These are phyloP conservation scores for Botryosphaeria agaves DNA, from an alignment of 2,329 filamentous ascomycete genomes.

Conservation along the genomic window DNA sequence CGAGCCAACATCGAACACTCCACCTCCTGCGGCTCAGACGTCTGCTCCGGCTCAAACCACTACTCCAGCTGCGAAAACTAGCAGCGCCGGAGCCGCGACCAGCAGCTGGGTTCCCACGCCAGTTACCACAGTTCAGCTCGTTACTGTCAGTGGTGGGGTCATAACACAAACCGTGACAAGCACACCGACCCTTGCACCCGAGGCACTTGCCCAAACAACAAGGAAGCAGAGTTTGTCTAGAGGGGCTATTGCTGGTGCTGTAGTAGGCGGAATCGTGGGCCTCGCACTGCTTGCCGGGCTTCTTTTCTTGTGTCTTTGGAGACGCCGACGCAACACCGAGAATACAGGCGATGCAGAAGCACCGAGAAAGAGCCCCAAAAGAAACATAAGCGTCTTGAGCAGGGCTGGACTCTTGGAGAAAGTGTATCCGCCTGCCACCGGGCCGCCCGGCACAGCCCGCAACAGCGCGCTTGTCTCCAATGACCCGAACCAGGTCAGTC, in stretches of 20 bases:
- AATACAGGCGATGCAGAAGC: constrained; percentile 2
- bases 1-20: constrained; percentile 4
- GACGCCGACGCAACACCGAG: constrained; percentile 11
- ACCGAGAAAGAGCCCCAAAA: constrained; percentile 6
- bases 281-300: constrained; percentile 19
- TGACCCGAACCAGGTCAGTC: background rate
- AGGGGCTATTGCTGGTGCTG: constrained; percentile 28
- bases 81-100: too few species aligned
- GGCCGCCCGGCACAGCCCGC: background rate
- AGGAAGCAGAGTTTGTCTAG: constrained; percentile 13
- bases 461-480: background rate
- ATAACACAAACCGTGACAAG: constrained; percentile 27
- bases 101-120: constrained; percentile 11
- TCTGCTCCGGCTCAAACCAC: constrained; percentile 5
- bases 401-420: constrained; percentile 24
- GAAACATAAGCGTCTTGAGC: constrained; percentile 31
- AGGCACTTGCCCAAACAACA: constrained; percentile 6
- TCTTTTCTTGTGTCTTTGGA: constrained; percentile 18
- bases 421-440: background rate
- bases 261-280: constrained; percentile 22
- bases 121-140: constrained; percentile 17
- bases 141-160: constrained; percentile 25
- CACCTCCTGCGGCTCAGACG: constrained; percentile 1
- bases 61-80: constrained; percentile 6
- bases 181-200: constrained; percentile 13